Evolutionary conservation across 2,329 filamentous ascomycete genomes (phyloP), one percentile per base, ranked within the genome.

Genomic region (Ceratocystis harringtonii): DNA sequence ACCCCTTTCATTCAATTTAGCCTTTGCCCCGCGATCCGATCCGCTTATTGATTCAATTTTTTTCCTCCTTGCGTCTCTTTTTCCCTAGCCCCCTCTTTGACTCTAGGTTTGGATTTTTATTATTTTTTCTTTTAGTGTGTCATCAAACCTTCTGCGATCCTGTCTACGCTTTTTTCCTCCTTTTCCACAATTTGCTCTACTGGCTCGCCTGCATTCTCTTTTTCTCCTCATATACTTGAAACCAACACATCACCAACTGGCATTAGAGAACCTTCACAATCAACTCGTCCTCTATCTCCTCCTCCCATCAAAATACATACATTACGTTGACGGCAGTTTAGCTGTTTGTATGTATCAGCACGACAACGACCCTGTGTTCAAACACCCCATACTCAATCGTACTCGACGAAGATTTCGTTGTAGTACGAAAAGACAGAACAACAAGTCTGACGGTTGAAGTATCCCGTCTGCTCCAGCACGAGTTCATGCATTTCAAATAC

Each of bases 301-400:
- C 63, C 45, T 64, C 61, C 62, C 63, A 66, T 70, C 68, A 68
- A 69, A 69, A 69, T 64, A 58, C 66, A 55, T 63, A 43, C 60
- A 41, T 25, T 52, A 61, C 60, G 32, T 65, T 25, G 48, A 65
- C 66, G 45, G 62, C 45, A 61, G 36, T 64, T 69, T 71, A 76
- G 72, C 73, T 74, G 74, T 74, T 75, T 88, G 90, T 95, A 95
- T 95, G 91, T 95, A 95, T 96, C 91, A 91, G 90, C 88, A 90
- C 89, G 88, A 88, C 86, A 76, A 82, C 75, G 84, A 84, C 85
- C 85, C 89, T 88, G 86, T 90, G 86, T 91, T 90, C 86, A 89
- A 87, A 89, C 87, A 92, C 87, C 86, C 87, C 81, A 86, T 87
- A 84, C 61, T 63, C 65, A 65, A 19, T 61, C 62, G 55, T 62